Evolutionary conservation across 2,329 filamentous ascomycete genomes (phyloP), one percentile per base, ranked within the genome.

Genomic region (Onygenales sp.): DNA sequence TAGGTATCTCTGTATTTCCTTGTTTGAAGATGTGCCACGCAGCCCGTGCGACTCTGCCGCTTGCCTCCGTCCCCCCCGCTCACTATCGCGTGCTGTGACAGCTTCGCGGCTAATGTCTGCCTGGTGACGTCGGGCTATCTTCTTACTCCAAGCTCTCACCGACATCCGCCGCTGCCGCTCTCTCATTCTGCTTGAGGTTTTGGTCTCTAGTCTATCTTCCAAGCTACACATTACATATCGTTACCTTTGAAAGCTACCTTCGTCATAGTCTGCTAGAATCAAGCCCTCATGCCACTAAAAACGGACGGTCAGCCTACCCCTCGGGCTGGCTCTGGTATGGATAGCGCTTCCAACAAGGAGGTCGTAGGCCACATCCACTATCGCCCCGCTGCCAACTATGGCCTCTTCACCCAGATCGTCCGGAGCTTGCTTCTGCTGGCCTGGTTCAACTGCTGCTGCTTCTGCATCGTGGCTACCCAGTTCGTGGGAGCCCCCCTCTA

Each of bases 401-500:
- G 72, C 27, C 60, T 70, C 43, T 60, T 66, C 10, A 70, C 71
- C 63, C 75, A 78, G 55, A 53, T 75, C 14, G 44, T 76, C 31
- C 73, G 75, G 35, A 71, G 72, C 36, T 56, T 76, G n/a, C 52
- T 71, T 9, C 66, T 77, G 27, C 59, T 69, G 38, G 67, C 69
- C 21, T 78, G 73, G 72, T 73, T 75, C 56, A 65, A 72, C 55
- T 68, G 68, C 54, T 73, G 71, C 57, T 68, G 66, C 50, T 53
- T 72, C 46, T 60, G 64, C 52, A 73, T 74, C 58, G 73, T 78
- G 56, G 73, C 73, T 41, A 83, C 80, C 5, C 82, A 85, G 60
- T 70, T 83, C 55, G 69, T 84, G 45, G 82, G 82, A 13, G 73
- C 78, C 7, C 82, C 82, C 0, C 66, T 85, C 35, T 84, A 84